phyloP scores from a whole-genome alignment of 108 stramenopile genomes.

The Asterionellopsis glacialis region DNA sequence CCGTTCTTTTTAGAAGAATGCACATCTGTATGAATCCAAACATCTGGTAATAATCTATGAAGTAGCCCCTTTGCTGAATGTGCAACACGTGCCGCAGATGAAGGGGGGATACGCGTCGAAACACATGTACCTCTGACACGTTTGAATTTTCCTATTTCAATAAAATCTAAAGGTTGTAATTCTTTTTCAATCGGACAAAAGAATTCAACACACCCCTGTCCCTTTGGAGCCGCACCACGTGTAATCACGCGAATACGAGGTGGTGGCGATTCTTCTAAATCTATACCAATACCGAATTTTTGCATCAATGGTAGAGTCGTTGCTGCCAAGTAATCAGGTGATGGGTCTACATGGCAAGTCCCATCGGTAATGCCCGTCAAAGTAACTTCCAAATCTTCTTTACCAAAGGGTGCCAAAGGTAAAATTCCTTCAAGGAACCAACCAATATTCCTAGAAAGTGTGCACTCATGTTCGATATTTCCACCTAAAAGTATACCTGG shows the following conservation, averaged over 20 bases:
- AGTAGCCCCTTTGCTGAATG: slow-evolving; percentile 91
- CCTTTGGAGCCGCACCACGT: slow-evolving; percentile 80
- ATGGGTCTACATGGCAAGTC: slow-evolving; percentile 53
- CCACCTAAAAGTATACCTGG: slow-evolving; percentile 95
- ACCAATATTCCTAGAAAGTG: slow-evolving; percentile 52
- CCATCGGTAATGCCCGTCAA: slow-evolving; percentile 83
- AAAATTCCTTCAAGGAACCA: slow-evolving; percentile 98
- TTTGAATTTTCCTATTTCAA: slow-evolving; percentile 91
- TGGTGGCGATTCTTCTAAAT: slow-evolving; percentile 26
- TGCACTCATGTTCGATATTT: slow-evolving; percentile 82
- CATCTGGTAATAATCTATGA: slow-evolving; percentile 87
- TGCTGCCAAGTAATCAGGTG: slow-evolving; percentile 76
- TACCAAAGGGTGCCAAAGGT: slow-evolving; percentile 94
- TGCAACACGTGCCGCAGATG: slow-evolving; percentile 90
- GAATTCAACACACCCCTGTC: slow-evolving; percentile 83
- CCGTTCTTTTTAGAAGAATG: slow-evolving; percentile 60
- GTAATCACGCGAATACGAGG: slow-evolving; percentile 47
- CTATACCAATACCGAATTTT: slow-evolving; percentile 86
- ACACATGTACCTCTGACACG: slow-evolving; percentile 93
- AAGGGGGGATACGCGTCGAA: slow-evolving; percentile 86
- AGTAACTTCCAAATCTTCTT: slow-evolving; percentile 73
- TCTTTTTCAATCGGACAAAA: slow-evolving; percentile 86
- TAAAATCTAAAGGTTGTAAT: slow-evolving; percentile 74
- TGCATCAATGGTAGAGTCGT: slow-evolving; percentile 79
- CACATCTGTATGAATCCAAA: slow-evolving; percentile 95